Evolutionary conservation across 495 filamentous ascomycete species (phyloP), one percentile per base, ranked within the genome.

Genomic region (Clavariopsis aquatica): DNA sequence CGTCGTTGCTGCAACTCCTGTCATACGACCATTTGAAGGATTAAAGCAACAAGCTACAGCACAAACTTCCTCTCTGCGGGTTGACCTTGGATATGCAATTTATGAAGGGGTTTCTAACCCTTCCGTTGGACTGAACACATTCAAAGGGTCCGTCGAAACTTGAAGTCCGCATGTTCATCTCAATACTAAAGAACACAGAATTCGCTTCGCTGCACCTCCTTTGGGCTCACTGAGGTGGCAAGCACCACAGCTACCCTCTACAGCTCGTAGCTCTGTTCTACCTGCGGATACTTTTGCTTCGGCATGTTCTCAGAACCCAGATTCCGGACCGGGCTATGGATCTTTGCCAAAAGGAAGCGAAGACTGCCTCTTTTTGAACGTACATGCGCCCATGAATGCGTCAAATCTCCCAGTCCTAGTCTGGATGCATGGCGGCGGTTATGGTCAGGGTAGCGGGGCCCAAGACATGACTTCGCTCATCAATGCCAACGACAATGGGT

Each of bases 341-440:
- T 13, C 36, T 2, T 41, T 43, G 23, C 8, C 20, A 20, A 24
- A 41, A 9, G 60, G 41, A 4, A 58, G 55, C 43, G 73, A 76
- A 51, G 73, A 76, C 47, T 76, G 73, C 63, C 54, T 74, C 22
- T 74, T 75, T 28, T 47, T 71, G 29, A 68, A 64, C 36, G 60
- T 71, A 5, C 65, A 57, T 47, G 52, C 60, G 0, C 65, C 69
- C 22, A 13, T 47, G 17, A 63, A 28, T 57, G 57, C 51, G 26
- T 62, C 28, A 2, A 65, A 52, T 24, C 62, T 71, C 8, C 72
- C 72, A 0, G 62, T 73, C 24, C 65, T 74, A 7, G 58, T 74
- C 8, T 76, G 69, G 70, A 72, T 76, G 17, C 73, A 75, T 52
- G 73, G 72, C 17, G 73, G 72, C 28, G 73, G 74, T 2, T 74